These are phyloP conservation scores for Cryptosporidium sp. DNA, from an alignment of 169 alveolate genomes.

Conservation along the genomic window DNA sequence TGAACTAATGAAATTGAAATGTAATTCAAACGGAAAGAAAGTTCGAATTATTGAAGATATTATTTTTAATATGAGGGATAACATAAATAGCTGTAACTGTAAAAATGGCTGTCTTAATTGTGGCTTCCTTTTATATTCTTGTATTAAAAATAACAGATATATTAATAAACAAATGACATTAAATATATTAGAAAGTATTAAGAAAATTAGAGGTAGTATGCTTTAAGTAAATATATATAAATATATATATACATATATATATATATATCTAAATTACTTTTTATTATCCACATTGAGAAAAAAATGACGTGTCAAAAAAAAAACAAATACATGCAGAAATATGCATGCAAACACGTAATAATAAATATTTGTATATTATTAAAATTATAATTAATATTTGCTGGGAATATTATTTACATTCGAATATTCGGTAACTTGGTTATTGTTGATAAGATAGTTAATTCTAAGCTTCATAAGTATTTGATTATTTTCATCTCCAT, in stretches of 20 bases:
- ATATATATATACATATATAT: not conserved
- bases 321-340: not conserved
- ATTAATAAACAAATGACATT: constrained; percentile 44
- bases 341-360: not conserved
- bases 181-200: constrained; percentile 25
- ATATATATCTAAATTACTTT: not conserved
- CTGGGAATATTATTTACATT: constrained; percentile 70
- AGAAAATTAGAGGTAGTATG: not conserved
- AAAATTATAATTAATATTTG: constrained; percentile 1
- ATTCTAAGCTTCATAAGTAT: constrained; percentile 66
- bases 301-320: constrained; percentile 1
- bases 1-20: constrained; percentile 12
- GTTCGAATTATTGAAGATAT: constrained; percentile 27
- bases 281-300: not conserved
- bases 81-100: constrained; percentile 18
- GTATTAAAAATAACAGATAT: constrained; percentile 57
- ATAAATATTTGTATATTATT: not conserved
- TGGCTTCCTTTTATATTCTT: constrained; percentile 38
- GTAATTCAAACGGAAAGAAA: not conserved
- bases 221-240: not conserved
- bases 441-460: constrained; percentile 33
- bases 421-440: constrained; percentile 55
- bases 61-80: not conserved
- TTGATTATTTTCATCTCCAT: not conserved
- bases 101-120: constrained; percentile 59